phyloP scores from a whole-genome alignment of 805 yeast species.

The Sugiyamaella marilandica region DNA sequence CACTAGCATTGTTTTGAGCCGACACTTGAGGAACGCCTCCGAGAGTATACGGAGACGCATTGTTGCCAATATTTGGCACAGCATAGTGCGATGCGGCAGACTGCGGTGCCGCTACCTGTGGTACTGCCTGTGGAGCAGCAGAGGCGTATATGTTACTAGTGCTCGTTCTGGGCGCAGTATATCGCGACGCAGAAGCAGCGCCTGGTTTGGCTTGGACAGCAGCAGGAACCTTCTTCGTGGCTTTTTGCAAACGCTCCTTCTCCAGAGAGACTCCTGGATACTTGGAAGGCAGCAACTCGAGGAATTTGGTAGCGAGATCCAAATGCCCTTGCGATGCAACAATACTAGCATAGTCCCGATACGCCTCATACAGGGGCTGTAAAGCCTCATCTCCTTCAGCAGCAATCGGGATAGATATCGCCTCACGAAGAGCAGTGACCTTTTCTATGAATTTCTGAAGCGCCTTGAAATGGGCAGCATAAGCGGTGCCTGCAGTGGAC shows the following conservation, averaged over 20 bases:
- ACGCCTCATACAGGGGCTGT: slow-evolving; percentile 51
- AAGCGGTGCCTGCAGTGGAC: slow-evolving; percentile 46
- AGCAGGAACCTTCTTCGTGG: slow-evolving; percentile 41
- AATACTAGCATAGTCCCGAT: slow-evolving; percentile 75
- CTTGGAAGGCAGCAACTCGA: slow-evolving; percentile 66
- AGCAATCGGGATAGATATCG: slow-evolving; percentile 26
- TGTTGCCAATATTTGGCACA: slow-evolving; percentile 2
- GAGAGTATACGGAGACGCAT: slow-evolving; percentile 13
- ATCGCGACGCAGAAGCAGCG: slow-evolving; percentile 14
- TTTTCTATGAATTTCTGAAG: slow-evolving; percentile 80
- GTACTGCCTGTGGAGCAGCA: slow-evolving; percentile 6
- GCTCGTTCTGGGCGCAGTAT: slow-evolving; percentile 6
- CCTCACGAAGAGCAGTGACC: slow-evolving; percentile 65
- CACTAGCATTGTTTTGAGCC: neutral
- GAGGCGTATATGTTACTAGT: neutral
- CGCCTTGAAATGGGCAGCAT: slow-evolving; percentile 80
- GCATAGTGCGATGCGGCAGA: slow-evolving; percentile 9
- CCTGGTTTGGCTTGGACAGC: slow-evolving; percentile 15
- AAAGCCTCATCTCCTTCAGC: slow-evolving; percentile 36
- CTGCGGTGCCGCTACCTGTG: slow-evolving; percentile 2
- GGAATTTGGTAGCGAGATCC: slow-evolving; percentile 68
- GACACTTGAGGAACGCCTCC: slow-evolving; percentile 10
- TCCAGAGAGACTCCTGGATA: slow-evolving; percentile 65
- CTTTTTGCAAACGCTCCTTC: slow-evolving; percentile 72
- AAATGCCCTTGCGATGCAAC: slow-evolving; percentile 80